A percentile compares a stretch with the other conserved stretches of the same genome.
Evolutionary conservation across 306 rosid species (phyloP).

Genomic region (Begonia masoniana): DNA sequence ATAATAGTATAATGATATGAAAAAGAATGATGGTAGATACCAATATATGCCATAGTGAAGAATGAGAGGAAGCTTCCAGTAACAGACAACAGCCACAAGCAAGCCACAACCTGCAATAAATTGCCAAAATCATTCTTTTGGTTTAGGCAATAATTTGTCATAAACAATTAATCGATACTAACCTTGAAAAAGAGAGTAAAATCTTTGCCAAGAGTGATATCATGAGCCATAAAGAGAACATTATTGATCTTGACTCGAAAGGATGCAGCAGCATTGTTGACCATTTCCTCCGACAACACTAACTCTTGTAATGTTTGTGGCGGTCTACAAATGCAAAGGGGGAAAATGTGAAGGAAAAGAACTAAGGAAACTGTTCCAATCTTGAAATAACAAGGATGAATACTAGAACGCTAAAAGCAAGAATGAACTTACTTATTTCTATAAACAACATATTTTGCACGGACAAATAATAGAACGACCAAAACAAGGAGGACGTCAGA

Average conservation of each 20-base stretch:
- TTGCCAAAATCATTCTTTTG: constrained; percentile 12
- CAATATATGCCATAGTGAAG: constrained; percentile 67
- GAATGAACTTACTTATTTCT: constrained; percentile 48
- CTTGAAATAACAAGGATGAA: background rate
- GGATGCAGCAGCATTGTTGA: constrained; percentile 75
- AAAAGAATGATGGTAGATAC: constrained; percentile 25
- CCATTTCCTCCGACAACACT: constrained; percentile 93
- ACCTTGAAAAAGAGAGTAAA: constrained; percentile 84
- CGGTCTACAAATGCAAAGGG: constrained; percentile 40
- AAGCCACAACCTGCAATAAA: constrained; percentile 56
- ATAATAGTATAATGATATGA: too few relatives aligned
- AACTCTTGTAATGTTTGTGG: constrained; percentile 56
- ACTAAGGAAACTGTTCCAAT: background rate
- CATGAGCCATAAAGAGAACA: constrained; percentile 81
- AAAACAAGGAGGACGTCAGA: constrained; percentile 85
- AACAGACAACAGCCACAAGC: constrained; percentile 81
- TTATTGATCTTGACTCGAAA: constrained; percentile 78
- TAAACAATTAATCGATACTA: constrained; percentile 13
- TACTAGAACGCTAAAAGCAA: background rate
- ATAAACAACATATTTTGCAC: constrained; percentile 55
- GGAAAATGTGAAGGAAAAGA: constrained; percentile 1
- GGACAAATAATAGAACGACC: constrained; percentile 50
- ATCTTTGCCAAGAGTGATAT: constrained; percentile 88
- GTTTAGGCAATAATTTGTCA: background rate
- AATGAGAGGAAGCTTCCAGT: constrained; percentile 62